phyloP scores from a whole-genome alignment of 225 moss, liverwort and hornwort species.

The Physcomitrellopsis africana region DNA sequence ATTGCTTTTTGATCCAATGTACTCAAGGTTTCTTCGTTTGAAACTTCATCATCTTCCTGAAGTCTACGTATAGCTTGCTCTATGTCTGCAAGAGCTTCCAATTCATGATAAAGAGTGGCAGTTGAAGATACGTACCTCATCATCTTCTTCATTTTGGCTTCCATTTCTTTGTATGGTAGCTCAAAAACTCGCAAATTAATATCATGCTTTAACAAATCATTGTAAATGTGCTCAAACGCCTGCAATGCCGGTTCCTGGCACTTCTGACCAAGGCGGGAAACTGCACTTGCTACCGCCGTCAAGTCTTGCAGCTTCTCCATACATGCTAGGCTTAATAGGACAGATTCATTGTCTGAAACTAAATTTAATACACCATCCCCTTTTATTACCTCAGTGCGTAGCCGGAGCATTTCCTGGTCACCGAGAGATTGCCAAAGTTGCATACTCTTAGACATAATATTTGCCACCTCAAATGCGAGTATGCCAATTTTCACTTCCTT shows the following conservation, averaged over 20 bases:
- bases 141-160: constrained; percentile 93
- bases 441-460: constrained; percentile 96
- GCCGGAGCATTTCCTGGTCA: constrained; percentile 89
- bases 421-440: constrained; percentile 96
- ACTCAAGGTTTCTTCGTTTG: constrained; percentile 64
- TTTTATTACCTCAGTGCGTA: constrained; percentile 94
- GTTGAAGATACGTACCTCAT: constrained; percentile 83
- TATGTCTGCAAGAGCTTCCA: constrained; percentile 83
- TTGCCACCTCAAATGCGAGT: constrained; percentile 97
- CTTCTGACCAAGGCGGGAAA: constrained; percentile 87
- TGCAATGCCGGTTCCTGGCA: constrained; percentile 85
- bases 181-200: constrained; percentile 73
- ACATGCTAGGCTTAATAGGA: constrained; percentile 89
- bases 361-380: constrained; percentile 93
- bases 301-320: constrained; percentile 99
- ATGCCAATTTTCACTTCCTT: constrained; percentile 87
- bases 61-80: constrained; percentile 79
- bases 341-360: constrained; percentile 92
- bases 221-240: constrained; percentile 87
- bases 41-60: constrained; percentile 71
- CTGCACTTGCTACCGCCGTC: constrained; percentile 88
- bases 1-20: constrained; percentile 79
- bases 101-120: constrained; percentile 80
- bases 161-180: constrained; percentile 82
- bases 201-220: constrained; percentile 80